These are phyloP conservation scores for Botrytis deweyae DNA, from an alignment of 2,329 filamentous ascomycete genomes.

Conservation along the genomic window DNA sequence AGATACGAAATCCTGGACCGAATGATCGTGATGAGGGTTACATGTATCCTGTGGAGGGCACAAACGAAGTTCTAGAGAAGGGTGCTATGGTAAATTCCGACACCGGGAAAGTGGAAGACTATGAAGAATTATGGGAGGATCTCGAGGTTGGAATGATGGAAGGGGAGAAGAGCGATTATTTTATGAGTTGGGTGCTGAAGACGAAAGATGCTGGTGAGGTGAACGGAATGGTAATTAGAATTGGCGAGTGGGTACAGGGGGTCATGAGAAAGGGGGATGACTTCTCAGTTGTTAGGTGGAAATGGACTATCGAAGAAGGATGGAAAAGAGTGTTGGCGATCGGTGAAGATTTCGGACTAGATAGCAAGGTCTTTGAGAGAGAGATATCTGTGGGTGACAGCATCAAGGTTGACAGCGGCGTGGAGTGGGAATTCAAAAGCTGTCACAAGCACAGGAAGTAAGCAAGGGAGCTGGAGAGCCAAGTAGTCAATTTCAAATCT, in stretches of 20 bases:
- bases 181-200: conserved; percentile 30
- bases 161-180: conserved; percentile 17
- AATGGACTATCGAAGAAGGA: conserved; percentile 24
- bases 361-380: conserved; percentile 12
- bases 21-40: conserved; percentile 38
- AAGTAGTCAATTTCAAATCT: background rate
- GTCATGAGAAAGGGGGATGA: conserved; percentile 27
- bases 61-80: conserved; percentile 34
- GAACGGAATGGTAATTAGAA: conserved; percentile 30
- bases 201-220: conserved; percentile 15
- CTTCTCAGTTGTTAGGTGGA: conserved; percentile 28
- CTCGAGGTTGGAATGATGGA: conserved; percentile 21
- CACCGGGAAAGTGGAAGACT: conserved; percentile 35
- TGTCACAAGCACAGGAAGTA: conserved; percentile 13
- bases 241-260: conserved; percentile 29
- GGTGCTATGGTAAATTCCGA: conserved; percentile 36
- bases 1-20: conserved; percentile 25
- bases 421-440: conserved; percentile 25
- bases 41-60: conserved; percentile 34
- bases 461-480: background rate
- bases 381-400: conserved; percentile 9
- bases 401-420: conserved; percentile 18
- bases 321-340: conserved; percentile 23
- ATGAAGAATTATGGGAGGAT: conserved; percentile 41
- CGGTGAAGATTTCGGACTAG: conserved; percentile 10